Base-by-base conservation (phyloP, 2,329 filamentous ascomycete species). In the Phaeophleospora eucalypticola region DNA sequence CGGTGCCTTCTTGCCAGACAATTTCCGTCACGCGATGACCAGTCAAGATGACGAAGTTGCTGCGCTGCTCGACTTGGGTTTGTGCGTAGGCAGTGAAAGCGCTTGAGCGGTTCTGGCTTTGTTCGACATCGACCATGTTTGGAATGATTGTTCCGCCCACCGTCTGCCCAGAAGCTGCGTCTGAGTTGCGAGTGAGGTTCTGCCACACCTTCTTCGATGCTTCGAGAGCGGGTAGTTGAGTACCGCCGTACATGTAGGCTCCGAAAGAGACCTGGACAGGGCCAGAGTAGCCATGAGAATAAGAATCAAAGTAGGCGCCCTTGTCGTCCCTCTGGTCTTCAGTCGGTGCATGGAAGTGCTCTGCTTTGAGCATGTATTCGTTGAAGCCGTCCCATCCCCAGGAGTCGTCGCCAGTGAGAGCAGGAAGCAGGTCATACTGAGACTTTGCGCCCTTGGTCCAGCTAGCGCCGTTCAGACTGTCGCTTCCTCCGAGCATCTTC, bases 381-480 rank as follows among this genome's bases (percentile, higher is more conserved):
- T 60, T 61, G 41, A 62, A 45, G 2, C 40, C 37, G 4, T 57
- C 47, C 51, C 56, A 62, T 1, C 46, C 52, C 59, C 58, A 62
- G 4, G 49, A 53, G 8, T 56, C 49, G 24, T 61, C 59, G 4
- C 58, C 59, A 4, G 43, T 61, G n/a, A 62, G 49, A 4, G 51
- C n/a, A n/a, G 58, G 57, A 12, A 62, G 51, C 8, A 62, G 43
- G 42, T 62, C 52, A 32, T 61, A 62, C 42, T 61, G 59, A 8
- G 57, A 56, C 27, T 45, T 49, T 20, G 58, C 43, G 8, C 58
- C 59, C 34, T 62, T 62, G n/a, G 59, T 61, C 58, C 58, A 61
- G 21, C 48, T 54, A 10, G 58, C 58, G 12, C 59, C 58, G 32
- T 61, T 62, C 16, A 62, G 46, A 24, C 52, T 56, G 35, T 51